These are phyloP conservation scores for Gossypium bickii DNA, from an alignment of 345 rosid genomes.

Conservation along the genomic window DNA sequence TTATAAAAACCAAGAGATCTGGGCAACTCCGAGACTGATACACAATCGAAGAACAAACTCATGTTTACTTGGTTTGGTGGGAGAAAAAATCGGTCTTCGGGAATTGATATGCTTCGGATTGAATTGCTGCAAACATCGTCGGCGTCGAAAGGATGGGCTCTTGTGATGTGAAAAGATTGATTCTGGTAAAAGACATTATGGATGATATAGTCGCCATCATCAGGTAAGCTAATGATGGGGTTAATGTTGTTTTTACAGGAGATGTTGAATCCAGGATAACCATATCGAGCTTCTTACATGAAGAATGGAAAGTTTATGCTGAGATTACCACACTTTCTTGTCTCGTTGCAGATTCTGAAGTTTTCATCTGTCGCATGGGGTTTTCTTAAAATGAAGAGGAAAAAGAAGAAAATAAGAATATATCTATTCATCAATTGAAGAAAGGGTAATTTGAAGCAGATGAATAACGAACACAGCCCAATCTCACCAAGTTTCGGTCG, in stretches of 20 bases:
- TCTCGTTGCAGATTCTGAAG: not conserved
- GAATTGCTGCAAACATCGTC: not conserved
- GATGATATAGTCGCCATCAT: not conserved
- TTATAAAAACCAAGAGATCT: not conserved
- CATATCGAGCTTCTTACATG: conserved; percentile 33
- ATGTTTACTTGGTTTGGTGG: not conserved
- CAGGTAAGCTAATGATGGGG: conserved; percentile 1
- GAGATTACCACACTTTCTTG: not conserved
- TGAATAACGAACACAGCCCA: not conserved
- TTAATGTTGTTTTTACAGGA: conserved; percentile 23
- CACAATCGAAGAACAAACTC: not conserved
- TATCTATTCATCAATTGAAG: not conserved
- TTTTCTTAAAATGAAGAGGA: not conserved
- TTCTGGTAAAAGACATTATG: not conserved
- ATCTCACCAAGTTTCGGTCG: not conserved
- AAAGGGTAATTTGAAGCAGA: not conserved
- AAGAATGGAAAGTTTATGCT: conserved; percentile 32
- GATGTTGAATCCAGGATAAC: conserved; percentile 43
- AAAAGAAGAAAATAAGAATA: not conserved
- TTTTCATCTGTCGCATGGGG: not conserved
- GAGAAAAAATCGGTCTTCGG: not conserved
- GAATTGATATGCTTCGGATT: not conserved
- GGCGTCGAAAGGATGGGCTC: not conserved
- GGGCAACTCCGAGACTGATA: not conserved
- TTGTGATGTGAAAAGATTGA: not conserved